phyloP scores from a whole-genome alignment of 768 basidiomycete genomes.

The Podaxis sp. region DNA sequence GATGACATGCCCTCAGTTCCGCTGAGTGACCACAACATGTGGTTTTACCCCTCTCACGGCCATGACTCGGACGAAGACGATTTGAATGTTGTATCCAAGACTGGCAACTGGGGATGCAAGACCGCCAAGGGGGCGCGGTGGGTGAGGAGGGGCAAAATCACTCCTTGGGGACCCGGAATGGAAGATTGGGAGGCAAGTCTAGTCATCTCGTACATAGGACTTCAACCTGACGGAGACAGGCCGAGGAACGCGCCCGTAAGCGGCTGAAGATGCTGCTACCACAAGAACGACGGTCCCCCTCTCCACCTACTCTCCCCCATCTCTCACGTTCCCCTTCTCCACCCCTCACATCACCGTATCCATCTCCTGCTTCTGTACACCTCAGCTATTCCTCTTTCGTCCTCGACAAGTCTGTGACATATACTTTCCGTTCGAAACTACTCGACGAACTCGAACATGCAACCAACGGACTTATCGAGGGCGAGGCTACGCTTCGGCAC shows the following conservation, averaged over 20 bases:
- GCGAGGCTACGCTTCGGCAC: slow-evolving; percentile 69
- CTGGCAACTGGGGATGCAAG: slow-evolving; percentile 88
- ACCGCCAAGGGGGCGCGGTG: slow-evolving; percentile 73
- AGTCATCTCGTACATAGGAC: slow-evolving; percentile 9
- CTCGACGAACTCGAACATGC: slow-evolving; percentile 80
- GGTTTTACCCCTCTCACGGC: slow-evolving; percentile 85
- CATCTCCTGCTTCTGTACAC: slow-evolving; percentile 64
- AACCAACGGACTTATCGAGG: slow-evolving; percentile 82
- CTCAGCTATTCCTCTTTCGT: slow-evolving; percentile 82
- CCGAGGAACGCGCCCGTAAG: slow-evolving; percentile 82
- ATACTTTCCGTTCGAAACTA: slow-evolving; percentile 77
- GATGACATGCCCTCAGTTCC: slow-evolving; percentile 28
- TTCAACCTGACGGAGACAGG: slow-evolving; percentile 38
- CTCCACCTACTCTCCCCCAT: slow-evolving; percentile 74
- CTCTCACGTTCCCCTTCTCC: slow-evolving; percentile 75
- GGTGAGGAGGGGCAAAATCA: slow-evolving; percentile 80
- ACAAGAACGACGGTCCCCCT: slow-evolving; percentile 60
- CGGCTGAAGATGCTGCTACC: slow-evolving; percentile 71
- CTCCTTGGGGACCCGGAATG: slow-evolving; percentile 79
- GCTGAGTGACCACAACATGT: slow-evolving; percentile 71
- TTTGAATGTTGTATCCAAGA: slow-evolving; percentile 40
- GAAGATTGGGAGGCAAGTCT: slow-evolving; percentile 81
- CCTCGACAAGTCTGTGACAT: slow-evolving; percentile 80
- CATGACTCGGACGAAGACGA: slow-evolving; percentile 67
- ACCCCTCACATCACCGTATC: slow-evolving; percentile 75